Base-by-base conservation (phyloP, 805 yeast species). In the Ogataea nonfermentans region DNA sequence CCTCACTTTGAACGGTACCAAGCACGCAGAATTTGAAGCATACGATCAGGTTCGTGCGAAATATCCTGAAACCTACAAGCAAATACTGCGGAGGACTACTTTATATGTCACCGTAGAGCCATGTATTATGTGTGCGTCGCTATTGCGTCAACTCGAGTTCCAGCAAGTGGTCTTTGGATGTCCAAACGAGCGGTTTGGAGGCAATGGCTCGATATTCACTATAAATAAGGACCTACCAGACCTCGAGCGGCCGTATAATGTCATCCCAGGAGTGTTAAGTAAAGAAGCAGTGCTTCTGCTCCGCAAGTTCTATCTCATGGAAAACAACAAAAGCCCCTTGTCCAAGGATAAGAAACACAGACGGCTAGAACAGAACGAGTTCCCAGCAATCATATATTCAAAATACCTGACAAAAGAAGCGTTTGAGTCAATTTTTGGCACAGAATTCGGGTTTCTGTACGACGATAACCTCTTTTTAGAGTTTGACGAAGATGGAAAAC, bases 21-120 rank as follows among this genome's bases (percentile, higher is more conserved):
- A 84, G 29, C 99, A 91, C 60, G 98, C 99, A 1, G 99, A 91
- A 60, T 84, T 93, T 50, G 71, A 83, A 42, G 96, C 91, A 0
- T 81, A 88, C 11, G 79, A 79, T 31, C 58, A 63, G 20, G 73
- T 83, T 7, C 59, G 73, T 25, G 47, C 56, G 4, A 54, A 62
- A 23, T 59, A 61, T 30, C 56, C 66, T 4, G 46, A 48, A 0
- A 29, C 34, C 1, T 60, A 48, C 9, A 47, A 53, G 16, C 46
- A 56, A 1, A 58, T 76, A 8, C 77, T 87, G 52, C 53, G 61
- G 26, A 74, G 80, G 17, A 69, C 85, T 3, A 79, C 78, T 22
- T 68, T 93, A 6, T 91, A 89, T 60, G 99, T 93, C 17, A 89
- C 98, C 0, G 97, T 93, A 0, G 99, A 93, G 62, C 99, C 99